These are phyloP conservation scores for Atkinsonella texensis DNA, from an alignment of 2,329 filamentous ascomycete genomes.

Conservation along the genomic window DNA sequence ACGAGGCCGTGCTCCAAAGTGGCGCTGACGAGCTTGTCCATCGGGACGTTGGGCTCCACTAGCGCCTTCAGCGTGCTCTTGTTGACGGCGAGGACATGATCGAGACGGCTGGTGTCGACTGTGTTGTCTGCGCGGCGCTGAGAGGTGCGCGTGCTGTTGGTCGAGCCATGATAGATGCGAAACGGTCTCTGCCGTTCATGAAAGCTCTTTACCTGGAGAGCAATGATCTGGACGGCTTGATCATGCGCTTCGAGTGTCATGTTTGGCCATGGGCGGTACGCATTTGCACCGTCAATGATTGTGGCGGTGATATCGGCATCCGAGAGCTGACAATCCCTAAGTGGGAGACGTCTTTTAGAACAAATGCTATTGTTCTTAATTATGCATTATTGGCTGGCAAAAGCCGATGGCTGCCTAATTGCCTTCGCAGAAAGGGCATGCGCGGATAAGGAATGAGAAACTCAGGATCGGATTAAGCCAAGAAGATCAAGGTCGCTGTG, in stretches of 20 bases:
- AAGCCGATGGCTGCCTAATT: no score
- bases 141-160: slow-evolving; percentile 58
- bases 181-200: slow-evolving; percentile 40
- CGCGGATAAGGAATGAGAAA: not conserved
- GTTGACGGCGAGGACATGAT: slow-evolving; percentile 51
- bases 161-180: slow-evolving; percentile 66
- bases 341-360: no score
- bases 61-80: slow-evolving; percentile 38
- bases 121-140: slow-evolving; percentile 37
- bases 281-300: not conserved
- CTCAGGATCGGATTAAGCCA: no score
- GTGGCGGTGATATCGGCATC: not conserved
- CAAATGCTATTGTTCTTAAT: no score
- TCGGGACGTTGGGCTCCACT: slow-evolving; percentile 60
- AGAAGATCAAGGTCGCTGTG: no score
- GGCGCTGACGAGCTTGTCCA: slow-evolving; percentile 50
- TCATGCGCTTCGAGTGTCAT: slow-evolving; percentile 28
- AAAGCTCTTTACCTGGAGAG: slow-evolving; percentile 32
- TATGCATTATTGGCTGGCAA: no score
- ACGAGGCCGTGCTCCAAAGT: slow-evolving; percentile 44
- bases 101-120: slow-evolving; percentile 55
- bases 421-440: no score
- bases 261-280: not conserved
- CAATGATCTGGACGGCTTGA: slow-evolving; percentile 29
- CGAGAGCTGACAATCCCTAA: no score